Conservation (phyloP, 805 yeast species). For the Starmerella riodocensis region DNA sequence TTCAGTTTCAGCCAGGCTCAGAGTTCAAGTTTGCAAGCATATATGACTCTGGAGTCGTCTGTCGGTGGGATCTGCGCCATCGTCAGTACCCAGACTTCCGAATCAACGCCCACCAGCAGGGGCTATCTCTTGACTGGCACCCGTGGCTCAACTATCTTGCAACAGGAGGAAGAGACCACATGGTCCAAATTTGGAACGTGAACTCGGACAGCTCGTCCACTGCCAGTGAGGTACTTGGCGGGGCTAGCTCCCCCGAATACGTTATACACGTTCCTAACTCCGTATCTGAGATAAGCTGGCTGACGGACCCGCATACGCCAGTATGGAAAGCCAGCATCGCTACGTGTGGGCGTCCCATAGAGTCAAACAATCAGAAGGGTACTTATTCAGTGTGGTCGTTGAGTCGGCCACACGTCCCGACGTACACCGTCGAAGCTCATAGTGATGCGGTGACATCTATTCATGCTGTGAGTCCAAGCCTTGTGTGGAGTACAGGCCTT, state of each 20-base stretch:
- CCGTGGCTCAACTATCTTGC: slow-evolving; percentile 67
- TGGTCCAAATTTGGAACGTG: slow-evolving; percentile 65
- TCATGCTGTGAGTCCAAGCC: slow-evolving; percentile 10
- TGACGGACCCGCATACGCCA: slow-evolving; percentile 19
- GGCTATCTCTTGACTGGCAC: slow-evolving; percentile 77
- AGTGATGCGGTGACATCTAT: slow-evolving; percentile 43
- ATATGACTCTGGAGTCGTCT: slow-evolving; percentile 80
- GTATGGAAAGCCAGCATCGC: slow-evolving; percentile 11
- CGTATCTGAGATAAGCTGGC: slow-evolving; percentile 65
- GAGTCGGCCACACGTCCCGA: slow-evolving; percentile 60
- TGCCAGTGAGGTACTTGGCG: slow-evolving; percentile 12
- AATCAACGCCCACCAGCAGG: slow-evolving; percentile 83
- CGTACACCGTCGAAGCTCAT: slow-evolving; percentile 39
- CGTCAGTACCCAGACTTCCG: slow-evolving; percentile 51
- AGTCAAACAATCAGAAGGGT: slow-evolving; percentile 5
- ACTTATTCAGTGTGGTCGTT: slow-evolving; percentile 17
- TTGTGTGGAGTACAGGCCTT: slow-evolving; percentile 38
- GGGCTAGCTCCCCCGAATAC: slow-evolving; percentile 46
- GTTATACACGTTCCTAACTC: slow-evolving; percentile 66
- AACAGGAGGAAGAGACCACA: slow-evolving; percentile 88
- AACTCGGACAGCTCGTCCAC: slow-evolving; percentile 23
- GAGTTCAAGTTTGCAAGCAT: slow-evolving; percentile 55
- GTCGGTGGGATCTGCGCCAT: slow-evolving; percentile 72
- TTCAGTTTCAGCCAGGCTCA: slow-evolving; percentile 39
- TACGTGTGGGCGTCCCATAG: slow-evolving; percentile 18